Evolutionary conservation across 176 grass and related monocot genomes (phyloP).

Genomic region (Melocanna baccifera): DNA sequence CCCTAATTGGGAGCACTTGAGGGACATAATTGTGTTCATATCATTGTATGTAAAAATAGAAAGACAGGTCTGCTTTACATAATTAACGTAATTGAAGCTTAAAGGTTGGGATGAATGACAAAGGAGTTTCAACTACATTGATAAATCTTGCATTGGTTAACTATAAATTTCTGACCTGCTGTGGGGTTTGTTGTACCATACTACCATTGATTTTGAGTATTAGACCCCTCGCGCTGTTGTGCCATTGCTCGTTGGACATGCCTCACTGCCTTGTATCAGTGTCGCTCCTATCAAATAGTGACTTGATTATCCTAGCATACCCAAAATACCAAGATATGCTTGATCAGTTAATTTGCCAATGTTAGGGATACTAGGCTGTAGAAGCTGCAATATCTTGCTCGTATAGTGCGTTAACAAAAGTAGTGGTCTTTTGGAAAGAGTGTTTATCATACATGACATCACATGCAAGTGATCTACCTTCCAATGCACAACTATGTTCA

Average conservation of each 20-base stretch:
- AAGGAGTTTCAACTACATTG: background rate
- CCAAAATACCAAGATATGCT: background rate
- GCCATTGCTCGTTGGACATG: background rate
- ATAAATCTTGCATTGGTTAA: background rate
- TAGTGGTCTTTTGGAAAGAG: background rate
- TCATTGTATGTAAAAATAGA: background rate
- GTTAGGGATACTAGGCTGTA: background rate
- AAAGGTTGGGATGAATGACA: background rate
- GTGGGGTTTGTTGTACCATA: background rate
- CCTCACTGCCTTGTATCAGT: background rate
- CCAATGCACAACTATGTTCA: background rate
- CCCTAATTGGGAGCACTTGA: background rate
- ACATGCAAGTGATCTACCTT: background rate
- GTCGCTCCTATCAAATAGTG: background rate
- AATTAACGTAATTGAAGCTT: background rate
- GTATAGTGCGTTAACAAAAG: too few relatives aligned
- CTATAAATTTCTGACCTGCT: background rate
- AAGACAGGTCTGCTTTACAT: background rate
- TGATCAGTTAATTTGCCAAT: background rate
- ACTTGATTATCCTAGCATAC: background rate
- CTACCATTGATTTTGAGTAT: too few relatives aligned
- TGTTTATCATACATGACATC: background rate
- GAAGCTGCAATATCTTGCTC: background rate
- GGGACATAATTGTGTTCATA: background rate
- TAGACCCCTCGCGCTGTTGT: too few relatives aligned